Base-by-base conservation (phyloP, 306 rosid species). In the Vigna hirtella region DNA sequence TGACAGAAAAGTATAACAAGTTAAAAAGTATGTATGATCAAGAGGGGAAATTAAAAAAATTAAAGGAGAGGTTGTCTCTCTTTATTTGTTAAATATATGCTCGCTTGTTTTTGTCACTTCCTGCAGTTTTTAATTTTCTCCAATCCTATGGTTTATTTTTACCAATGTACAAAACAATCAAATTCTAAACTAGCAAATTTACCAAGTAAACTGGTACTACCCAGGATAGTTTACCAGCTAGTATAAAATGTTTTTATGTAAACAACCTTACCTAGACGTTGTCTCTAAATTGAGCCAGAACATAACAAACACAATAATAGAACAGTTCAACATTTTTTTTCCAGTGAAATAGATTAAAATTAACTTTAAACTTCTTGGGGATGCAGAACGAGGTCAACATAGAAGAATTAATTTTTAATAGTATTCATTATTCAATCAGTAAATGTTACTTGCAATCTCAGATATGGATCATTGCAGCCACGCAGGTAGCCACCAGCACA, bases 1-100 rank as follows among this genome's bases (percentile, higher is more conserved):
- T 96, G 90, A 81, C 13, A 68, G 55, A 45, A 57, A 38, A 36
- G 42, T 7, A 48, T 12, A 50, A 52, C 15, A 59, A 20, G 40
- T 49, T 59, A 20, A 70, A 49, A 70, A 65, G 49, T 15, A 10
- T 48, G 59, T 6, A 53, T 77, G 47, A 13, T 34, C 45, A 32
- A n/a, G 69, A 51, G 16, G 56, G 26, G 13, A 62, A 62, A 43
- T 36, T 52, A 14, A 59, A 49, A 48, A 78, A 45, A 62, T 38
- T 28, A 24, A 45, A 45, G 38, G 32, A 53, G 34, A 65, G 16
- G n/a, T 4, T 17, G 43, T 66, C 50, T 55, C 74, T 50, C 42
- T 64, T 50, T 43, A 83, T 71, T 55, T 30, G 47, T 62, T 38
- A 59, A 30, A 24, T 55, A 77, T 64, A 65, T 70, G 78, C 47